Conservation (phyloP, 352 stramenopile genomes). For the Pythium phragmitis region DNA sequence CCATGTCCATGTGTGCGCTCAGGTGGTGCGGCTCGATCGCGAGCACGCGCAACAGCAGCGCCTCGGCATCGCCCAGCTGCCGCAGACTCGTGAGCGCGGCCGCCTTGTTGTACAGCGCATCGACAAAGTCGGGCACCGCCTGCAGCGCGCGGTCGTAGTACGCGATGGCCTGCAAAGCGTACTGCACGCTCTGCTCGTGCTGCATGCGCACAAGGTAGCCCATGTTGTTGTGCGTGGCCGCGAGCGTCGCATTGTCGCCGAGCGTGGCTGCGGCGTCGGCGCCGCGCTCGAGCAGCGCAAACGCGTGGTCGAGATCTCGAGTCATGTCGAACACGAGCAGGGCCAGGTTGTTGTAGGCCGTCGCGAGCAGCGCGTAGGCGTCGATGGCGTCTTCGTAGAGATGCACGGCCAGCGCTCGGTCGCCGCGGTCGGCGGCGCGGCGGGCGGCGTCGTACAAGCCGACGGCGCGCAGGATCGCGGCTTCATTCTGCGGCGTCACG, state of each 20-base stretch:
- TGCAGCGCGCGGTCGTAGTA: slow-evolving; percentile 60
- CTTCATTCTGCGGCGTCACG: slow-evolving; percentile 19
- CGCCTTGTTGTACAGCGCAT: slow-evolving; percentile 72
- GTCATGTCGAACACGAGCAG: slow-evolving; percentile 47
- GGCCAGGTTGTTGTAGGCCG: slow-evolving; percentile 80
- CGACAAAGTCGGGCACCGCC: slow-evolving; percentile 35
- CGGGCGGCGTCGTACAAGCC: slow-evolving; percentile 21
- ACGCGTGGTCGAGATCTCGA: slow-evolving; percentile 29
- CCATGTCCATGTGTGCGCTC: slow-evolving; percentile 53
- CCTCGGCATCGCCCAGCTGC: slow-evolving; percentile 35
- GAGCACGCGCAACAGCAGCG: slow-evolving; percentile 40
- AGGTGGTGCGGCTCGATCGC: slow-evolving; percentile 39
- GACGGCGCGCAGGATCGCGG: slow-evolving; percentile 7
- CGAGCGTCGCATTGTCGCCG: slow-evolving; percentile 40
- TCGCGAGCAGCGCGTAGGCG: slow-evolving; percentile 42
- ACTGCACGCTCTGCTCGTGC: slow-evolving; percentile 33
- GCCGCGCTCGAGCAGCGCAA: slow-evolving; percentile 44
- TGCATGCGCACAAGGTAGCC: slow-evolving; percentile 46
- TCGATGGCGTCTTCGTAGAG: slow-evolving; percentile 51
- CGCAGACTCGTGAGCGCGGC: slow-evolving; percentile 47
- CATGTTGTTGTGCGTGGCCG: slow-evolving; percentile 73
- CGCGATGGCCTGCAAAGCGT: slow-evolving; percentile 48
- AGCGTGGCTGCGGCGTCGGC: slow-evolving; percentile 30
- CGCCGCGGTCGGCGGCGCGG: slow-evolving; percentile 7
- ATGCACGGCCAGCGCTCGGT: slow-evolving; percentile 24